phyloP scores from a whole-genome alignment of 495 filamentous ascomycete genomes.

The Xylaria acuta region DNA sequence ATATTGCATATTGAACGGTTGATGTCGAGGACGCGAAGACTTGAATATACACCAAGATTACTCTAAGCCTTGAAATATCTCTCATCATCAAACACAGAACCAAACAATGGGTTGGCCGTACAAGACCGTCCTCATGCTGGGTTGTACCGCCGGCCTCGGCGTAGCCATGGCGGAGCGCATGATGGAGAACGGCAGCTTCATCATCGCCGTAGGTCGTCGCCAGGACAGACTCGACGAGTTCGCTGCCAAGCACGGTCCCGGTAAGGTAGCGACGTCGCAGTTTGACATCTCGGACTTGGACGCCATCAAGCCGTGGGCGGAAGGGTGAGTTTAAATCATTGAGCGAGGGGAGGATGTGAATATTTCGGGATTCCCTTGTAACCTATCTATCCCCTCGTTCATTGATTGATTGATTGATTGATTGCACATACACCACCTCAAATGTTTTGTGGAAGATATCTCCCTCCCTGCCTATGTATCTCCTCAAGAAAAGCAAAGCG shows the following conservation, averaged over 20 bases:
- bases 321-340: constrained; percentile 52
- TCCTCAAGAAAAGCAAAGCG: neutral
- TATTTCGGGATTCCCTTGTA: neutral
- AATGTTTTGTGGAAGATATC: neutral
- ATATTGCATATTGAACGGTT: neutral
- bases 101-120: constrained; percentile 63
- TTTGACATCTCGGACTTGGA: constrained; percentile 72
- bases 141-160: constrained; percentile 77
- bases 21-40: neutral
- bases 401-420: neutral
- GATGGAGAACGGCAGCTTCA: constrained; percentile 62
- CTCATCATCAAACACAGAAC: neutral
- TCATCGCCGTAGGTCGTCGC: constrained; percentile 70
- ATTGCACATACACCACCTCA: neutral
- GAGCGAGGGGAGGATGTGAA: neutral
- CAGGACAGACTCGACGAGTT: constrained; percentile 70
- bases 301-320: constrained; percentile 62
- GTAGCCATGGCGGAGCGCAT: constrained; percentile 67
- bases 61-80: neutral
- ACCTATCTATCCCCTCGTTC: neutral
- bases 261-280: constrained; percentile 56
- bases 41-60: neutral
- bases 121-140: constrained; percentile 72
- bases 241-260: constrained; percentile 61
- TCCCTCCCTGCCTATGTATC: neutral